Evolutionary conservation across 2,329 filamentous ascomycete genomes (phyloP), one percentile per base, ranked within the genome.

Genomic region (Neobulgaria alba): DNA sequence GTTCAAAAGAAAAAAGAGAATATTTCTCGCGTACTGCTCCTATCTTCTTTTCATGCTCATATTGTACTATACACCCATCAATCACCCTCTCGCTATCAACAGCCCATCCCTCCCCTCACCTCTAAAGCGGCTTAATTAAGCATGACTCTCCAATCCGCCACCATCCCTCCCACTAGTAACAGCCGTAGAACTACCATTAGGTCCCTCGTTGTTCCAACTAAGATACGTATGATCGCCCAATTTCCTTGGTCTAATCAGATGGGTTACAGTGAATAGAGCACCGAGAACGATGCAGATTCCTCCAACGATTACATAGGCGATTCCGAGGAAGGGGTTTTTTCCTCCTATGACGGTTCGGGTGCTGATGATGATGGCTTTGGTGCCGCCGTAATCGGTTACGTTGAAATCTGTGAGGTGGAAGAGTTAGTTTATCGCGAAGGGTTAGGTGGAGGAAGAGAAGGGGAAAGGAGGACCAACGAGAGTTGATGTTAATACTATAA

Each of bases 191-290:
- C n/a, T n/a, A n/a, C n/a, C 23, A 45, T 67, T 70, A 5, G 74
- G 69, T 45, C 75, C 67, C 33, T 84, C 79, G 47, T 79, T 82
- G 62, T 96, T 95, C 92, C 92, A 98, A 17, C 86, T 92, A 36
- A 98, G 74, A 62, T 98, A 96, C 7, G 88, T 95, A 64, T 96
- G 92, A 62, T 98, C 92, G 47, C 92, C 92, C 31, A 98, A 76
- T 83, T 96, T 98, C 58, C 92, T 90, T 47, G 92, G 92, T 61
- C 85, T 89, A 63, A 98, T 79, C 49, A 96, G 72, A 66, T 96
- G 89, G 1, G 87, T 89, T 46, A 87, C 73, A 23, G 90, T 89
- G 66, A 98, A 98, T 40, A 96, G 61, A 18, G 78, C 77, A 37
- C 92, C 92, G 7, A 98, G 76, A 19, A 95, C 61, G 53, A 98